A percentile compares a stretch with the other conserved stretches of the same genome.
Evolutionary conservation across 2,329 filamentous ascomycete species (phyloP).

Genomic region (Catunica adiposa): DNA sequence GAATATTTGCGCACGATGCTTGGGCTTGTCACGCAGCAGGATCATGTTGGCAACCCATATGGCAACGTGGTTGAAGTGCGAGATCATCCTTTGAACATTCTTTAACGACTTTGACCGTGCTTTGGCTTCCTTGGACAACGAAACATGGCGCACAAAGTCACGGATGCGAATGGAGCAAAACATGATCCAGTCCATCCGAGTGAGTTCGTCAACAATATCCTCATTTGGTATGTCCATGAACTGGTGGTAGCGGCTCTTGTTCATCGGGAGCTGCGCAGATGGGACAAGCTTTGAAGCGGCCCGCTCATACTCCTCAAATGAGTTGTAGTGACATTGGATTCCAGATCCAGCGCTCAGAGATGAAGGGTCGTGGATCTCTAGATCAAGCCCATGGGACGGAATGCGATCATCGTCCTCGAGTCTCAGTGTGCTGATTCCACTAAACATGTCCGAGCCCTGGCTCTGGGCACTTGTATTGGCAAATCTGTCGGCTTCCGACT

Average conservation of each 20-base stretch:
- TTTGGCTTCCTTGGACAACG: conserved; percentile 51
- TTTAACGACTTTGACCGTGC: conserved; percentile 60
- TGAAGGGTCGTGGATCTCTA: conserved; percentile 12
- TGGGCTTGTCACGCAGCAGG: conserved; percentile 82
- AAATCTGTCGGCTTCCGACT: conserved; percentile 18
- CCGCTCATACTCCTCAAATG: conserved; percentile 63
- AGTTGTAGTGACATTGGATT: conserved; percentile 33
- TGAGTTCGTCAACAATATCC: conserved; percentile 77
- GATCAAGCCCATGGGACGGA: conserved; percentile 16
- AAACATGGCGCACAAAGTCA: conserved; percentile 84
- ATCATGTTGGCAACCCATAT: conserved; percentile 73
- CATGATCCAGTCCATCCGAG: conserved; percentile 95
- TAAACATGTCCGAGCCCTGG: conserved; percentile 23
- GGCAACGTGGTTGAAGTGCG: conserved; percentile 75
- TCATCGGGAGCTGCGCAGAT: conserved; percentile 50
- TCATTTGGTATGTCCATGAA: conserved; percentile 80
- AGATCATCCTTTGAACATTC: conserved; percentile 88
- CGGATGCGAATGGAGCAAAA: conserved; percentile 87
- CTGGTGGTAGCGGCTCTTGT: conserved; percentile 74
- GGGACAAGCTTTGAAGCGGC: conserved; percentile 60
- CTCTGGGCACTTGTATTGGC: conserved; percentile 17
- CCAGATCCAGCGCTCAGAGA: conserved; percentile 8
- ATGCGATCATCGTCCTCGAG: conserved; percentile 27
- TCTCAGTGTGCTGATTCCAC: conserved; percentile 30
- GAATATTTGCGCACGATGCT: conserved; percentile 77